Percentiles rank a stretch among this genome's conserved stretches.
These are phyloP conservation scores for Abrus pulchellus DNA, from an alignment of 306 rosid species.

Conservation along the genomic window DNA sequence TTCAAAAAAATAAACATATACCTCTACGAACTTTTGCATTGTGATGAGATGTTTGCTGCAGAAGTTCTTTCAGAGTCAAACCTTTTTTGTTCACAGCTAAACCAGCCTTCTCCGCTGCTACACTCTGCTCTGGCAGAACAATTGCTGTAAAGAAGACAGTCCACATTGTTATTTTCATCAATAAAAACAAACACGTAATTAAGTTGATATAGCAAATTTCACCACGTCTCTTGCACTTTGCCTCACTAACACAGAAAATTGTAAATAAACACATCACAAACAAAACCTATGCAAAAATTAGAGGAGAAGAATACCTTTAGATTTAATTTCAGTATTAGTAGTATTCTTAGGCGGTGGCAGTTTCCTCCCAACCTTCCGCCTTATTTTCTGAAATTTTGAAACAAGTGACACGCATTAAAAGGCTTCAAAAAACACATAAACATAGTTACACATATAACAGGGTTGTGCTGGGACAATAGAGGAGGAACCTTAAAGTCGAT, in stretches of 20 bases:
- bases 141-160: slow-evolving; percentile 64
- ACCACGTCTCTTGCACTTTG: background rate
- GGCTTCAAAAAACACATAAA: background rate
- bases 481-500: slow-evolving; percentile 78
- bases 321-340: slow-evolving; percentile 81
- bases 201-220: background rate
- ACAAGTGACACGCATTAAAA: background rate
- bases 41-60: slow-evolving; percentile 89
- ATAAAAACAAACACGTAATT: background rate
- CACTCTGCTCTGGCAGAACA: slow-evolving; percentile 89
- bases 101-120: slow-evolving; percentile 87
- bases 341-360: slow-evolving; percentile 88
- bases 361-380: slow-evolving; percentile 85
- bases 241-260: background rate
- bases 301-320: slow-evolving; percentile 67
- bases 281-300: background rate
- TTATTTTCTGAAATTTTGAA: slow-evolving; percentile 68
- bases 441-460: background rate
- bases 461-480: background rate
- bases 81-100: slow-evolving; percentile 90
- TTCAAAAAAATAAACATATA: slow-evolving; percentile 45
- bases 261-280: slow-evolving; percentile 10
- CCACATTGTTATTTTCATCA: background rate
- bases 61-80: slow-evolving; percentile 91
- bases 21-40: slow-evolving; percentile 91